Percentiles rank a stretch among this genome's conserved stretches.
Evolutionary conservation across 805 yeast species (phyloP).

Genomic region (Yarrowia bubula): DNA sequence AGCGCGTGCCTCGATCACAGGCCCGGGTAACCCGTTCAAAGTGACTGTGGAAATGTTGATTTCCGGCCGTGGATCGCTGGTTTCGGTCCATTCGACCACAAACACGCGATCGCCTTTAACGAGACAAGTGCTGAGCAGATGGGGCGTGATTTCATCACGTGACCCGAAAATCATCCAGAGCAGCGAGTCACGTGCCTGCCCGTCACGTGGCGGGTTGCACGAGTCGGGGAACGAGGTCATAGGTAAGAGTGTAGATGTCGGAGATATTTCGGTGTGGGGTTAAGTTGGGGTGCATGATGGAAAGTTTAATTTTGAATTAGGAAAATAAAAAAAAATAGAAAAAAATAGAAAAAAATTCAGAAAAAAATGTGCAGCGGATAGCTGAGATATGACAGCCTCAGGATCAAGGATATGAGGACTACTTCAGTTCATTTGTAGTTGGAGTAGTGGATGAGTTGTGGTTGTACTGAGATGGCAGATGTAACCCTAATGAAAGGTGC

Average conservation of each 20-base stretch:
- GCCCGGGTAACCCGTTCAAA: neutral
- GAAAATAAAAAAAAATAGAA: too few species aligned
- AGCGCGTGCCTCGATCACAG: neutral
- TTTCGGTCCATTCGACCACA: constrained; percentile 11
- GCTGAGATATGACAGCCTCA: too few species aligned
- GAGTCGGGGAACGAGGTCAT: neutral
- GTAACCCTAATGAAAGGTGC: too few species aligned
- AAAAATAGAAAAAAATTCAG: too few species aligned
- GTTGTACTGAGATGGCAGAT: too few species aligned
- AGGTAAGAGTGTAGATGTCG: neutral
- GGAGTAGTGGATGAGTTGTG: too few species aligned
- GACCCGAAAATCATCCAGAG: constrained; percentile 16
- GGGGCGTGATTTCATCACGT: constrained; percentile 9
- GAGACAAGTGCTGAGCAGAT: neutral
- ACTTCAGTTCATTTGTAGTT: too few species aligned
- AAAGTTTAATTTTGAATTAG: too few species aligned
- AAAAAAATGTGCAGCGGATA: too few species aligned
- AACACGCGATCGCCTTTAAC: neutral
- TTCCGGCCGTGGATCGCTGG: neutral
- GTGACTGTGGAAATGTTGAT: neutral
- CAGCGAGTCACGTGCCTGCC: constrained; percentile 5
- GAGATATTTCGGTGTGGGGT: neutral
- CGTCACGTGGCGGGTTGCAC: neutral
- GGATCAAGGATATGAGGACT: too few species aligned
- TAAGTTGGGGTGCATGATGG: neutral